Conservation (phyloP, 2,329 filamentous ascomycete species). For the Fusarium drepaniforme region DNA sequence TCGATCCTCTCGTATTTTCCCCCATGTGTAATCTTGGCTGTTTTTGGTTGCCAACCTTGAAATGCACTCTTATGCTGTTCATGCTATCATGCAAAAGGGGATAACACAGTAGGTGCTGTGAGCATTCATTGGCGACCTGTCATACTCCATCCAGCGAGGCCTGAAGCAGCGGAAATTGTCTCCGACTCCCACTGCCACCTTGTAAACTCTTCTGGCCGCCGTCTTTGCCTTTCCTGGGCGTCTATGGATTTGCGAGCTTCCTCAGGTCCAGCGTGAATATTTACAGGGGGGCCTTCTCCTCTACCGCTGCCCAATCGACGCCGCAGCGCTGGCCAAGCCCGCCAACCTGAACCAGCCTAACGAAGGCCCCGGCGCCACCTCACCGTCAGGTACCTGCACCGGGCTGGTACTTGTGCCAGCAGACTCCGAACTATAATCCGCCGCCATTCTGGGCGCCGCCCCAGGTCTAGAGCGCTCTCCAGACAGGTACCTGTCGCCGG, state of each 20-base stretch:
- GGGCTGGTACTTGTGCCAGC: slow-evolving; percentile 25
- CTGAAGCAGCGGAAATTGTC: slow-evolving; percentile 1
- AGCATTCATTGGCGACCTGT: background rate
- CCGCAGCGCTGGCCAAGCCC: slow-evolving; percentile 35
- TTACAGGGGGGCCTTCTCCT: slow-evolving; percentile 34
- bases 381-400: slow-evolving; percentile 39
- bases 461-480: slow-evolving; percentile 15
- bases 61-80: background rate
- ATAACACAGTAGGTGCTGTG: background rate
- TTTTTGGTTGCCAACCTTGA: background rate
- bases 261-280: slow-evolving; percentile 28
- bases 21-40: slow-evolving; percentile 8
- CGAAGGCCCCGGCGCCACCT: slow-evolving; percentile 26
- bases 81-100: slow-evolving; percentile 2
- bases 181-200: slow-evolving; percentile 1
- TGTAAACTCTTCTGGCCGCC: background rate
- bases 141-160: slow-evolving; percentile 5
- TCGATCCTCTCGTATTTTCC: slow-evolving; percentile 20
- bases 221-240: slow-evolving; percentile 13
- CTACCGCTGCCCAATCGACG: slow-evolving; percentile 31
- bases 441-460: background rate
- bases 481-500: slow-evolving; percentile 30
- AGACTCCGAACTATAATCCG: background rate
- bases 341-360: slow-evolving; percentile 47
- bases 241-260: slow-evolving; percentile 24